phyloP scores from a whole-genome alignment of 805 yeast genomes.

The Scheffersomyces coipomensis region DNA sequence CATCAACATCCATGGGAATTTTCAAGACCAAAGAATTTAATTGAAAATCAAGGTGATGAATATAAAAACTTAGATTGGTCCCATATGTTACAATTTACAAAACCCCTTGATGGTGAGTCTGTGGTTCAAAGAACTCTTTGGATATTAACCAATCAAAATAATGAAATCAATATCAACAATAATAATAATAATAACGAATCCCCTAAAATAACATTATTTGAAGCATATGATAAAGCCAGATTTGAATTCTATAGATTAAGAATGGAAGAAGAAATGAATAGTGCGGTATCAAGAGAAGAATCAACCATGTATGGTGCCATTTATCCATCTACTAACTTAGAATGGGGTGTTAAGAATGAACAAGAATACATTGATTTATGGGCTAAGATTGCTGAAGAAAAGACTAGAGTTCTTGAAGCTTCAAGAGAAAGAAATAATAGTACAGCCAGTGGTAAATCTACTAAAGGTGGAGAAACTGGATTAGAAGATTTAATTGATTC shows the following conservation, averaged over 20 bases:
- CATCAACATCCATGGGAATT: slow-evolving; percentile 98
- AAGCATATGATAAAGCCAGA: slow-evolving; percentile 84
- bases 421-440: slow-evolving; percentile 25
- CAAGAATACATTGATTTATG: slow-evolving; percentile 69
- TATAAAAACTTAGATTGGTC: slow-evolving; percentile 69
- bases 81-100: slow-evolving; percentile 64
- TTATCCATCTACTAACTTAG: slow-evolving; percentile 59
- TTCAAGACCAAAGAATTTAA: slow-evolving; percentile 79
- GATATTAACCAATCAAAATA: slow-evolving; percentile 23
- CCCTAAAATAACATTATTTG: slow-evolving; percentile 34
- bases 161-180: too few species aligned
- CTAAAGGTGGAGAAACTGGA: slow-evolving; percentile 16
- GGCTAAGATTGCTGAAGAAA: slow-evolving; percentile 66
- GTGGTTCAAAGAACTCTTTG: slow-evolving; percentile 46
- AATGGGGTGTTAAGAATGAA: slow-evolving; percentile 70
- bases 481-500: slow-evolving; percentile 13
- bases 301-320: slow-evolving; percentile 82
- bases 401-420: slow-evolving; percentile 57
- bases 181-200: slow-evolving; percentile 10
- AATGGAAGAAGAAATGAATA: slow-evolving; percentile 79
- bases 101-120: slow-evolving; percentile 82
- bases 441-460: too few species aligned
- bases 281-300: slow-evolving; percentile 75
- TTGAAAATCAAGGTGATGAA: slow-evolving; percentile 73
- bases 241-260: slow-evolving; percentile 85